Conservation (phyloP, 331 rosid genomes). For the Prunus yedoensis region DNA sequence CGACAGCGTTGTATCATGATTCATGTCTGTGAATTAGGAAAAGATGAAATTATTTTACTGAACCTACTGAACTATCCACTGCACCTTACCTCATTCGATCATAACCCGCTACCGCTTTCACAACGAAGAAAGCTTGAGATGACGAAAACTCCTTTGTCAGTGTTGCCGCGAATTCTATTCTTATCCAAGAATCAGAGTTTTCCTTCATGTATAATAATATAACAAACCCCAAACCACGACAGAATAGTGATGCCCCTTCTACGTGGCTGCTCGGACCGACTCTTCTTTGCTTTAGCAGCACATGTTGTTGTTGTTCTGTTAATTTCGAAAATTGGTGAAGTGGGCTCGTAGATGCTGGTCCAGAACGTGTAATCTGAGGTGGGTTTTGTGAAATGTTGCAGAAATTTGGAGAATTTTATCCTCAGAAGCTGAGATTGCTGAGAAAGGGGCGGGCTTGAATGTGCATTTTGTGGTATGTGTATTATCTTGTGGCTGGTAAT, state of each 20-base stretch:
- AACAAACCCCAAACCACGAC: constrained; percentile 19
- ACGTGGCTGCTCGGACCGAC: constrained; percentile 13
- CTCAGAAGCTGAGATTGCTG: constrained; percentile 15
- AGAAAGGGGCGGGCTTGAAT: constrained; percentile 6
- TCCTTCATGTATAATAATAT: background rate
- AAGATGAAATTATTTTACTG: too few relatives aligned
- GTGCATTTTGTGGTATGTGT: constrained; percentile 26
- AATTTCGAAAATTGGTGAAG: constrained; percentile 21
- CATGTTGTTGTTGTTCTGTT: background rate
- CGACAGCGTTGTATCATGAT: background rate
- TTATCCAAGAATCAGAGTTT: constrained; percentile 13
- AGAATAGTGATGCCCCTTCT: constrained; percentile 9
- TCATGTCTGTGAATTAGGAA: too few relatives aligned
- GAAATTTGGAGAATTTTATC: constrained; percentile 12
- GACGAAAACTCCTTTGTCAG: background rate
- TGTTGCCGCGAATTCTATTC: constrained; percentile 10
- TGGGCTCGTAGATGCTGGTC: constrained; percentile 30
- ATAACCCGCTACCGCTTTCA: background rate
- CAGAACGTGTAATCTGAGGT: constrained; percentile 21
- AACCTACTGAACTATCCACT: too few relatives aligned
- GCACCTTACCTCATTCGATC: background rate
- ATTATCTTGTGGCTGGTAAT: constrained; percentile 13
- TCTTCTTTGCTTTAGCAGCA: constrained; percentile 5
- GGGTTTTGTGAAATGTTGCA: constrained; percentile 20
- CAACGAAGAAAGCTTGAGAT: background rate